A percentile compares a stretch with the other conserved stretches of the same genome.
phyloP scores from a whole-genome alignment of 108 stramenopile genomes.

The Asterionellopsis glacialis region DNA sequence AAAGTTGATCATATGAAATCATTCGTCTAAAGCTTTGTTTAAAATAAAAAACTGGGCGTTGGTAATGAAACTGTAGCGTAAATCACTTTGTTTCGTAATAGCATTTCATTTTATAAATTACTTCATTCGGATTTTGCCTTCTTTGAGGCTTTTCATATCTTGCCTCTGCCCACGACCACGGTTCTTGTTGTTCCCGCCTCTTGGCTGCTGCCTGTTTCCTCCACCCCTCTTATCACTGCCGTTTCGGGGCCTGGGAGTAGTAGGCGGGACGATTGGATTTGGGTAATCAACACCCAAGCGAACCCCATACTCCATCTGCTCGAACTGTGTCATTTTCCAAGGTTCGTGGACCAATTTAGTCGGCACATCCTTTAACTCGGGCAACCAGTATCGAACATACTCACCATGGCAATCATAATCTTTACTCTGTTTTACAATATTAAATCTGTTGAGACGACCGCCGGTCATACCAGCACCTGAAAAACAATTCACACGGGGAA shows the following conservation, averaged over 20 bases:
- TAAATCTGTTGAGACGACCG: conserved; percentile 90
- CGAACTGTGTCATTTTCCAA: conserved; percentile 83
- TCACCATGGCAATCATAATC: conserved; percentile 94
- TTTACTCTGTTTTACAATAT: conserved; percentile 93
- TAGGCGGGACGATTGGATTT: conserved; percentile 64
- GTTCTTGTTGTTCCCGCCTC: conserved; percentile 25
- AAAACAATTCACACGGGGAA: neutral
- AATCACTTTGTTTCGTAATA: neutral
- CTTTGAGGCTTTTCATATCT: conserved; percentile 81
- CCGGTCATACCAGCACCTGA: conserved; percentile 85
- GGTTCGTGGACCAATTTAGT: conserved; percentile 75
- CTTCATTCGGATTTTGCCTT: conserved; percentile 31
- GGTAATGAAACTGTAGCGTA: neutral
- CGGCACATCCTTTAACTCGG: conserved; percentile 83
- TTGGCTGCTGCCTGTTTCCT: conserved; percentile 21
- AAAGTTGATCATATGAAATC: neutral
- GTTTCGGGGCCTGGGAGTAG: conserved; percentile 28
- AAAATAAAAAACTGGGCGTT: too few species aligned
- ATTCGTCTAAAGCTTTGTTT: neutral
- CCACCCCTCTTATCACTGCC: conserved; percentile 21
- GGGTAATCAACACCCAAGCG: conserved; percentile 81
- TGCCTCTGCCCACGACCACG: conserved; percentile 62
- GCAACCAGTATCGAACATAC: conserved; percentile 94
- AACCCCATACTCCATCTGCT: conserved; percentile 68
- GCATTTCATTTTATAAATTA: conserved; percentile 1